Evolutionary conservation across 495 filamentous ascomycete species (phyloP).

Genomic region (Aspergillus nanangensis): DNA sequence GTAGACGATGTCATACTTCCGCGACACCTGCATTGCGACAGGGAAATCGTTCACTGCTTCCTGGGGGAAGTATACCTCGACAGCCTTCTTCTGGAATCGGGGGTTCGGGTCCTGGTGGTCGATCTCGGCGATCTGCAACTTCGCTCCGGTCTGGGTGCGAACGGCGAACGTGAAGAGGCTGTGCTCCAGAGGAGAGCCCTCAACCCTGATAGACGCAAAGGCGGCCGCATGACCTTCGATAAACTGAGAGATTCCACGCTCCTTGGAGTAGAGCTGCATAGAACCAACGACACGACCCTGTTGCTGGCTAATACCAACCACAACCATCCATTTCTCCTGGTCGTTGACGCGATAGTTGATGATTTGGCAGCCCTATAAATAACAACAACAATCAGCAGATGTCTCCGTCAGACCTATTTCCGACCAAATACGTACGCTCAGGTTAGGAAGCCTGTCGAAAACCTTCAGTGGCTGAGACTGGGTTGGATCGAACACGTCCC

Average conservation of each 20-base stretch:
- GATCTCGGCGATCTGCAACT: conserved; percentile 97
- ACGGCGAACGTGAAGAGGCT: conserved; percentile 97
- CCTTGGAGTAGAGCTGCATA: conserved; percentile 95
- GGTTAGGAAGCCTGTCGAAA: conserved; percentile 87
- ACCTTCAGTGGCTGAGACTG: conserved; percentile 79
- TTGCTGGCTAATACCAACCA: conserved; percentile 91
- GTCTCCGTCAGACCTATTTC: background rate
- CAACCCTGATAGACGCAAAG: conserved; percentile 84
- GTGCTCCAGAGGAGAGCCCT: conserved; percentile 83
- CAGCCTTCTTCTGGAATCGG: conserved; percentile 85
- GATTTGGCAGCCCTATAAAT: conserved; percentile 80
- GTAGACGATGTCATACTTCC: conserved; percentile 92
- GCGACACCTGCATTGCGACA: conserved; percentile 95
- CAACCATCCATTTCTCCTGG: conserved; percentile 97
- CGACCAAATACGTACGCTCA: conserved; percentile 57
- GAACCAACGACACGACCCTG: conserved; percentile 90
- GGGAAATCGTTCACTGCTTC: conserved; percentile 97
- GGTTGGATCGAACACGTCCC: conserved; percentile 84
- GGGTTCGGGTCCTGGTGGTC: conserved; percentile 88
- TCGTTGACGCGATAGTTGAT: conserved; percentile 98
- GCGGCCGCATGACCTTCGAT: conserved; percentile 97
- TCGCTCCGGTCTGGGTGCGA: conserved; percentile 78
- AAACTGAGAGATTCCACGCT: conserved; percentile 92
- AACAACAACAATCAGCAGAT: too few species aligned
- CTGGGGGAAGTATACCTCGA: conserved; percentile 95